These are phyloP conservation scores for Xylariaceae sp. DNA, from an alignment of 2,329 filamentous ascomycete species.

Conservation along the genomic window DNA sequence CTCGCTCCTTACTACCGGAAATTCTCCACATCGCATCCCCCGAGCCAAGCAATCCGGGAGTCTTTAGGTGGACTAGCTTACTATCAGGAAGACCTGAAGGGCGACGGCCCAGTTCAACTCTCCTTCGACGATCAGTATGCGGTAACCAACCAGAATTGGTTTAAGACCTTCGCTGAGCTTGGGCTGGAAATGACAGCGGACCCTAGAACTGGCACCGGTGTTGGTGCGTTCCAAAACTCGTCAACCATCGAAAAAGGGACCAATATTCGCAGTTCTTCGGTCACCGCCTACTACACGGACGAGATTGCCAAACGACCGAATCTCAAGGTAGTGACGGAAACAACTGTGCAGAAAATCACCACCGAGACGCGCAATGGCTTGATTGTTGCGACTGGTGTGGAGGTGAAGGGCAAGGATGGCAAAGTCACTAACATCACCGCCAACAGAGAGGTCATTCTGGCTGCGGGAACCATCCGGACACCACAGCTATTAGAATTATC, in stretches of 20 bases:
- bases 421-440: conserved; percentile 15
- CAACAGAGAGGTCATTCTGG: conserved; percentile 39
- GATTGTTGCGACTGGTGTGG: conserved; percentile 35
- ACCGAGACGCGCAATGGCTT: conserved; percentile 26
- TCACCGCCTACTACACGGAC: conserved; percentile 34
- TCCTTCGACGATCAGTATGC: conserved; percentile 36
- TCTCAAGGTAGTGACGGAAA: conserved; percentile 35
- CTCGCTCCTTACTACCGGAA: conserved; percentile 22
- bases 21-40: conserved; percentile 22
- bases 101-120: conserved; percentile 37
- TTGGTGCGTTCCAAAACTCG: conserved; percentile 35
- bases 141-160: conserved; percentile 36
- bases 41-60: conserved; percentile 17
- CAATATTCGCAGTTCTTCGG: conserved; percentile 34
- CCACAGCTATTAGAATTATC: conserved; percentile 36
- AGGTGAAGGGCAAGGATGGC: conserved; percentile 29
- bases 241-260: conserved; percentile 32
- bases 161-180: conserved; percentile 35
- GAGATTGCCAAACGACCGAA: conserved; percentile 34
- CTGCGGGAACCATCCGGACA: conserved; percentile 39
- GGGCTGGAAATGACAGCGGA: conserved; percentile 35
- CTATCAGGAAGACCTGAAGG: conserved; percentile 31
- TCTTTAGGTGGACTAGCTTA: conserved; percentile 24
- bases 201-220: conserved; percentile 30
- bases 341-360: conserved; percentile 34